Base-by-base conservation (phyloP, 108 stramenopile species). In the Nitzschia palea region DNA sequence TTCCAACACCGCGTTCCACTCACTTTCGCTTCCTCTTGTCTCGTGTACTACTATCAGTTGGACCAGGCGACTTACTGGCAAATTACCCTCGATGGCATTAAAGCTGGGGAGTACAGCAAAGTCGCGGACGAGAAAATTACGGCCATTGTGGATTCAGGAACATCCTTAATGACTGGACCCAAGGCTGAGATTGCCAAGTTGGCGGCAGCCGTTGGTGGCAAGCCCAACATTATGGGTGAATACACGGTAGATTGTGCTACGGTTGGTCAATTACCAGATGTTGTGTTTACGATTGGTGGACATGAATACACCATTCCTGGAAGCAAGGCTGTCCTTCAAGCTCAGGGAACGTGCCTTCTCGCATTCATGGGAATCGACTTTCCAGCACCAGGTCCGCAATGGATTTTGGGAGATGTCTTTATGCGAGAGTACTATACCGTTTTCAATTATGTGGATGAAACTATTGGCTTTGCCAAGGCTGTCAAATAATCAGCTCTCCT, bases 401-500 rank as follows among this genome's bases (percentile, higher is more conserved):
- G 97, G 97, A 97, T 99, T 71, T 83, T 99, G 76, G 99, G 99
- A 32, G 99, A 99, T 80, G 96, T 98, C 45, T 99, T 99, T 74
- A 95, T 99, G 92, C 80, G 98, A 29, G 77, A 98, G 83, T 99
- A 95, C 77, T 98, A 98, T 90, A 96, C 96, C 23, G 94, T 97
- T 51, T 99, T 98, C 68, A 96, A 99, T 81, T 87, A 91, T 53
- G 67, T 65, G 8, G 85, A 95, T 40, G 44, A 95, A 62, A 94
- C 86, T 31, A 76, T 97, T 70, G 96, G 97, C 15, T 90, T 98
- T 66, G 98, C 98, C 0, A 76, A 76, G 67, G 67, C 74, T 42
- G 67, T 54, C 37, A 68, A 68, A 50, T 66, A 66, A 54, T 2
- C 56, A 23, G 2, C n/a, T n/a, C n/a, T n/a, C n/a, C n/a, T n/a